Conservation (phyloP, 1,139 yeast genomes). For the Pichia sp. region DNA sequence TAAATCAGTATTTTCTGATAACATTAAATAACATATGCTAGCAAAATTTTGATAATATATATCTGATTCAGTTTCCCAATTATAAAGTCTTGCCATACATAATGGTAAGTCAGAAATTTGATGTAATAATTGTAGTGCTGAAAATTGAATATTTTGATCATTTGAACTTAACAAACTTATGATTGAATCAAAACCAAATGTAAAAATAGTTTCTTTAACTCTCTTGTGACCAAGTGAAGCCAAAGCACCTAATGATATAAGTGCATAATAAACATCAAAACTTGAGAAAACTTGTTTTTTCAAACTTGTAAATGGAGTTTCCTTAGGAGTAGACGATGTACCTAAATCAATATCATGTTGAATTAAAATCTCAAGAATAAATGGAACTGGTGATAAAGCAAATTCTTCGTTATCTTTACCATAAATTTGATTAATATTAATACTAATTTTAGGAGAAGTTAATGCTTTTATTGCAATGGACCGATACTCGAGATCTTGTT, state of each 20-base stretch:
- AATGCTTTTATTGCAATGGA: conserved; percentile 32
- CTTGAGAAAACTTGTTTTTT: conserved; percentile 15
- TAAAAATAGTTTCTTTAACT: conserved; percentile 32
- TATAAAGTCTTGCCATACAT: conserved; percentile 46
- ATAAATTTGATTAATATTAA: conserved; percentile 36
- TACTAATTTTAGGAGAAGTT: conserved; percentile 40
- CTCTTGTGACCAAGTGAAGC: conserved; percentile 20
- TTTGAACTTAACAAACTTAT: conserved; percentile 34
- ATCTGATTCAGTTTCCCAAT: conserved; percentile 25
- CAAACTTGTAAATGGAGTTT: conserved; percentile 18
- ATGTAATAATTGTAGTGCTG: conserved; percentile 44
- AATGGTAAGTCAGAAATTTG: conserved; percentile 42
- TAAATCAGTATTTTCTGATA: conserved; percentile 9
- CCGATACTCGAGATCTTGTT: conserved; percentile 22
- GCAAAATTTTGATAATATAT: conserved; percentile 32
- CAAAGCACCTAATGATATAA: conserved; percentile 21
- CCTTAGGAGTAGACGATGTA: neutral
- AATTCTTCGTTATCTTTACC: conserved; percentile 33
- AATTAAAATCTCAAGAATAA: conserved; percentile 41
- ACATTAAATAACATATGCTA: conserved; percentile 17
- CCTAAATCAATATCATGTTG: conserved; percentile 23
- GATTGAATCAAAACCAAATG: conserved; percentile 35
- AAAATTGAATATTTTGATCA: conserved; percentile 37
- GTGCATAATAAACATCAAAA: conserved; percentile 14
- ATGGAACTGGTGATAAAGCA: conserved; percentile 39